These are phyloP conservation scores for Penicillium coprophilum DNA, from an alignment of 495 filamentous ascomycete species.

Conservation along the genomic window DNA sequence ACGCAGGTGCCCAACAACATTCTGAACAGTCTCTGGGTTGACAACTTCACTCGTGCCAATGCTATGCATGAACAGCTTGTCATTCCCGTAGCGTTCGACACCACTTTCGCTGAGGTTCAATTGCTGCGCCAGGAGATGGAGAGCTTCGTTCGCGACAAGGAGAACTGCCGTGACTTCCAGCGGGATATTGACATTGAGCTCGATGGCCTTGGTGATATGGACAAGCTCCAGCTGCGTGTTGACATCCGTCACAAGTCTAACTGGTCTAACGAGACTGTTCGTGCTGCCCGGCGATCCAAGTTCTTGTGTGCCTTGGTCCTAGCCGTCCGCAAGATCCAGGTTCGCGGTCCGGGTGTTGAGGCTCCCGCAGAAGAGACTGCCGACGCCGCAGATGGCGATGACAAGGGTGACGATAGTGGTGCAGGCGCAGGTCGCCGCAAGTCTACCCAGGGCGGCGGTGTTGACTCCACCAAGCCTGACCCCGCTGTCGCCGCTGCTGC, in stretches of 20 bases:
- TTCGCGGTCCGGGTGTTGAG: conserved; percentile 77
- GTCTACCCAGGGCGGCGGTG: conserved; percentile 9
- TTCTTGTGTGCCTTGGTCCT: conserved; percentile 94
- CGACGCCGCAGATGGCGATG: conserved; percentile 55
- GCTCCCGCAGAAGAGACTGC: conserved; percentile 62
- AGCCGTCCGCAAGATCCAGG: conserved; percentile 82
- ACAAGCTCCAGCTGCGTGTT: conserved; percentile 79
- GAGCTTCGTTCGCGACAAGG: conserved; percentile 76
- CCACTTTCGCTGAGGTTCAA: conserved; percentile 83
- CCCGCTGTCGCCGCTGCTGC: conserved; percentile 15
- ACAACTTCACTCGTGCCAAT: conserved; percentile 86
- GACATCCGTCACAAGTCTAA: conserved; percentile 92
- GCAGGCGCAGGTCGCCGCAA: conserved; percentile 10
- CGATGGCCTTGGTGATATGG: conserved; percentile 76
- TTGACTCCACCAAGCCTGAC: conserved; percentile 14
- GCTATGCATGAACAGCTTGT: conserved; percentile 87
- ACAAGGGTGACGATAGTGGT: conserved; percentile 46
- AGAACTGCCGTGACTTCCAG: conserved; percentile 91
- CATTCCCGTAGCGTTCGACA: conserved; percentile 79
- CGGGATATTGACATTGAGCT: conserved; percentile 77
- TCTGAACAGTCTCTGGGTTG: conserved; percentile 86
- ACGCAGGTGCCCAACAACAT: conserved; percentile 90
- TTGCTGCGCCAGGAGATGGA: conserved; percentile 77
- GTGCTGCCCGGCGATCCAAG: conserved; percentile 81
- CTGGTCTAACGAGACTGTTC: conserved; percentile 89